A percentile compares a stretch with the other conserved stretches of the same genome.
Evolutionary conservation across 768 basidiomycete species (phyloP).

Genomic region (Antrodiella citrinella): DNA sequence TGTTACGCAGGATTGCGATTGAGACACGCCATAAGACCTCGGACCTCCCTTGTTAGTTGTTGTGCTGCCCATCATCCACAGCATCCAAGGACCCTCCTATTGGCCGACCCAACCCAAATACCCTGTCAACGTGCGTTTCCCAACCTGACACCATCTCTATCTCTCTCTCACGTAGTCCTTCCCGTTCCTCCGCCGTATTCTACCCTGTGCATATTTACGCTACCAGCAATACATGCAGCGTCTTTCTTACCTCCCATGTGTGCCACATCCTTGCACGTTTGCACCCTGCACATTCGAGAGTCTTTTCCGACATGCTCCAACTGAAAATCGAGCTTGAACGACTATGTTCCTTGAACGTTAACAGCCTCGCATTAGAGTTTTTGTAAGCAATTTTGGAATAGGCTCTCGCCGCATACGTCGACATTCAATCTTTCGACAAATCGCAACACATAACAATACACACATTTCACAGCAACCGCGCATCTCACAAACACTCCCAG

Average conservation of each 20-base stretch:
- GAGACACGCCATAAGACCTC: slow-evolving; percentile 15
- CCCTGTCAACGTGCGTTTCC: background rate
- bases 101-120: background rate
- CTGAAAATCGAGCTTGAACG: too few relatives aligned
- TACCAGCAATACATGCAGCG: background rate
- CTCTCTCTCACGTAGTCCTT: background rate
- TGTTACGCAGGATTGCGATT: slow-evolving; percentile 14
- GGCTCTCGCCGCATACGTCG: too few relatives aligned
- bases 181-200: too few relatives aligned
- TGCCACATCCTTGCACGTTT: background rate
- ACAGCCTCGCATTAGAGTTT: too few relatives aligned
- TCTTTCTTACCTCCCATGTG: background rate
- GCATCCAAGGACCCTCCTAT: slow-evolving; percentile 7
- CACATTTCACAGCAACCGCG: too few relatives aligned
- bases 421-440: too few relatives aligned
- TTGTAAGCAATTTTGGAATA: too few relatives aligned
- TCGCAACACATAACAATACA: too few relatives aligned
- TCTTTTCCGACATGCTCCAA: too few relatives aligned
- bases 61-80: slow-evolving; percentile 6
- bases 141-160: background rate
- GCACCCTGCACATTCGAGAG: too few relatives aligned
- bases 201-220: background rate
- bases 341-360: too few relatives aligned
- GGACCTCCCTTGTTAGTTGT: slow-evolving; percentile 4
- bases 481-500: too few relatives aligned